Conservation (phyloP, 1,139 yeast genomes). For the Pichia sp. region DNA sequence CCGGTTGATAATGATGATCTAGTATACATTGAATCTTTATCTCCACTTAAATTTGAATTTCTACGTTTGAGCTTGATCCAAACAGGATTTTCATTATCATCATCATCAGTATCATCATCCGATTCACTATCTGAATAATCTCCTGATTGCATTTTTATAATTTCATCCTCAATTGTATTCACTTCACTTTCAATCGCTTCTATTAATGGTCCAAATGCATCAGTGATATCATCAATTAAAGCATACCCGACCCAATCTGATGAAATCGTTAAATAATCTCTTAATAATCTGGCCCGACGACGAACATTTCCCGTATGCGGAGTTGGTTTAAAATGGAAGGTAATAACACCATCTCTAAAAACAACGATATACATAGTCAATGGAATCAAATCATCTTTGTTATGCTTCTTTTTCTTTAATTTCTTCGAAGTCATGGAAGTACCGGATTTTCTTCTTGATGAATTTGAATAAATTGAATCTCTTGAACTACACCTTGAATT, state of each 20-base stretch:
- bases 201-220: conserved; percentile 95
- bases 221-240: conserved; percentile 91
- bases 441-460: conserved; percentile 7
- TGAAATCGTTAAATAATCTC: conserved; percentile 83
- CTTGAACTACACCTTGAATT: conserved; percentile 3
- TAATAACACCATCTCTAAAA: conserved; percentile 82
- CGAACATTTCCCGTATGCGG: conserved; percentile 96
- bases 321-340: conserved; percentile 91
- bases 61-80: conserved; percentile 28
- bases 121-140: conserved; percentile 43
- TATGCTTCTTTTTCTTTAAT: conserved; percentile 16
- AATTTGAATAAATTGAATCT: conserved; percentile 5
- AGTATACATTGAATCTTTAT: conserved; percentile 18
- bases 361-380: conserved; percentile 90
- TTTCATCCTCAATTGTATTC: conserved; percentile 85
- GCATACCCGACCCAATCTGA: conserved; percentile 98
- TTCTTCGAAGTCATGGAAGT: conserved; percentile 19
- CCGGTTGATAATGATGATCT: conserved; percentile 22
- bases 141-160: conserved; percentile 76
- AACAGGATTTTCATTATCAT: conserved; percentile 15
- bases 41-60: conserved; percentile 26
- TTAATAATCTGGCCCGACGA: conserved; percentile 78
- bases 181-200: conserved; percentile 91
- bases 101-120: conserved; percentile 29
- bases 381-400: conserved; percentile 81